Percentiles rank a stretch among this genome's conserved stretches.
These are phyloP conservation scores for Gossypium schwendimanii DNA, from an alignment of 441 rosid genomes.

Conservation along the genomic window DNA sequence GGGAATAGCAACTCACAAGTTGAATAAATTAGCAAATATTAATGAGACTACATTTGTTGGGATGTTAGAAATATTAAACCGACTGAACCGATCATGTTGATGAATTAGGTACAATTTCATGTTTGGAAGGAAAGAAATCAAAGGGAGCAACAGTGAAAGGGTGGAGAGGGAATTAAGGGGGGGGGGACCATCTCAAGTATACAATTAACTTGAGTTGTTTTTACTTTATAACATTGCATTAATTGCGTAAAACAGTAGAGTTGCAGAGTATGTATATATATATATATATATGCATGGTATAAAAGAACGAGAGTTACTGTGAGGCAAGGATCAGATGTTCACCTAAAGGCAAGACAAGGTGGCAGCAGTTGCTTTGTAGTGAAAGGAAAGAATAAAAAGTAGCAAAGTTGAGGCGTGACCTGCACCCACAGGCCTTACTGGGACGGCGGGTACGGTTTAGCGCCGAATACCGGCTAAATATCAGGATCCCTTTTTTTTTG, in stretches of 20 bases:
- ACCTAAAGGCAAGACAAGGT: constrained; percentile 28
- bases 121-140: neutral
- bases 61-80: too few species aligned
- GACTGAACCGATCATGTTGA: too few species aligned
- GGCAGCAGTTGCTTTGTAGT: constrained; percentile 7
- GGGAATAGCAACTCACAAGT: neutral
- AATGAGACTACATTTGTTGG: too few species aligned
- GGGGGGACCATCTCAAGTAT: neutral
- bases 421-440: constrained; percentile 12
- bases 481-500: constrained; percentile 13
- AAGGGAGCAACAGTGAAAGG: neutral
- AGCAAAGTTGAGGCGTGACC: constrained; percentile 30
- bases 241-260: constrained; percentile 1
- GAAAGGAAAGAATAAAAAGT: neutral
- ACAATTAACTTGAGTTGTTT: neutral
- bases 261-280: neutral
- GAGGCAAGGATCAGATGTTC: constrained; percentile 9
- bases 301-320: neutral
- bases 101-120: neutral
- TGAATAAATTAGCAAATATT: neutral
- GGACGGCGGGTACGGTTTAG: constrained; percentile 32
- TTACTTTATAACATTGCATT: neutral
- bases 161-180: neutral
- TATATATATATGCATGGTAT: neutral
- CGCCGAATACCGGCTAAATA: constrained; percentile 29